Conservation (phyloP, 2,329 filamentous ascomycete species). For the Aspergillus quadricinctus region DNA sequence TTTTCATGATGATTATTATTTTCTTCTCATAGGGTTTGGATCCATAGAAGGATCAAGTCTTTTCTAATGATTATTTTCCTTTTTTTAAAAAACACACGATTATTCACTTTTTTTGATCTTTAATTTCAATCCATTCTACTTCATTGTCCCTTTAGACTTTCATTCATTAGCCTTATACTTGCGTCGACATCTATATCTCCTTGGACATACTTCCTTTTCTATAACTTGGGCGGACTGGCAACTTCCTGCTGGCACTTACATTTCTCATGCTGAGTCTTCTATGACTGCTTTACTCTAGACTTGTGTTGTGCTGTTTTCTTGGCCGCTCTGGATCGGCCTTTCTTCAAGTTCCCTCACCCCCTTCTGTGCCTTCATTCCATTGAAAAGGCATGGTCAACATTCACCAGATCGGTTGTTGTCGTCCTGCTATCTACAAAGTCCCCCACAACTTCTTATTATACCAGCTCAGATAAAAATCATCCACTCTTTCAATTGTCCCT, state of each 20-base stretch:
- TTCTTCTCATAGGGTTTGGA: conserved; percentile 1
- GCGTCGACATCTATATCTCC: neutral
- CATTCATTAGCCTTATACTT: conserved; percentile 1
- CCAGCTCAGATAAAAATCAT: conserved; percentile 2
- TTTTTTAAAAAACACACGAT: neutral
- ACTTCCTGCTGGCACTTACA: conserved; percentile 1
- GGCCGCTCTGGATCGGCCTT: conserved; percentile 53
- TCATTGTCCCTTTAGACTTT: conserved; percentile 33
- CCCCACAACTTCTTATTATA: conserved; percentile 9
- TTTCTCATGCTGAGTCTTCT: neutral
- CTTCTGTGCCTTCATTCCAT: conserved; percentile 32
- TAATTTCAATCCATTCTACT: conserved; percentile 15
- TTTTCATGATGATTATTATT: conserved; percentile 10
- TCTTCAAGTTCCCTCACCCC: conserved; percentile 37
- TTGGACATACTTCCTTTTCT: conserved; percentile 9
- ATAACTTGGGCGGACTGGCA: conserved; percentile 18
- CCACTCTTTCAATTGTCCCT: neutral
- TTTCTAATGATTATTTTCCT: conserved; percentile 14
- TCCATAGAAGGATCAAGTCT: neutral
- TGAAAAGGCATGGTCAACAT: conserved; percentile 23
- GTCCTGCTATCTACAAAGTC: conserved; percentile 17
- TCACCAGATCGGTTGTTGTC: conserved; percentile 21
- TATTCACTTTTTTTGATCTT: neutral
- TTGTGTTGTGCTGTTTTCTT: conserved; percentile 16
- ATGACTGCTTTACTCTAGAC: conserved; percentile 1